Conservation (phyloP, 768 basidiomycete genomes). For the Trametes maxima region DNA sequence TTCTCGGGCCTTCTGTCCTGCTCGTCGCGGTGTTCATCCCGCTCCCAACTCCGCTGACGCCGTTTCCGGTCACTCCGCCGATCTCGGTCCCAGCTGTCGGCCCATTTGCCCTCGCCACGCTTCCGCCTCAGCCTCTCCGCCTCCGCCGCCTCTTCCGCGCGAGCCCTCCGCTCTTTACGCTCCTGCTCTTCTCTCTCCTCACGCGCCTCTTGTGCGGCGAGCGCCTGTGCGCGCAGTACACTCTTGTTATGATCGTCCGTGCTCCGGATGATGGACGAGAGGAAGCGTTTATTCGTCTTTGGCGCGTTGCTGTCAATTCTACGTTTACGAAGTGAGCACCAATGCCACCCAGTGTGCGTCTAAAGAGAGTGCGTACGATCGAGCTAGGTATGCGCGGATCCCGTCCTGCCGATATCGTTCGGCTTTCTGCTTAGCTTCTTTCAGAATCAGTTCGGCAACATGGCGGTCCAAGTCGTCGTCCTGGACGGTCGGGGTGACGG, state of each 20-base stretch:
- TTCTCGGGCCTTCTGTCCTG: slow-evolving; percentile 39
- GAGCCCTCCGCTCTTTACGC: slow-evolving; percentile 56
- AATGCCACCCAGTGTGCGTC: background rate
- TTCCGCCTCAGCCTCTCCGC: slow-evolving; percentile 58
- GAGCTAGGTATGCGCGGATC: slow-evolving; percentile 72
- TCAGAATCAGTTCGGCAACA: slow-evolving; percentile 88
- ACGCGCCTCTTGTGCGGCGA: slow-evolving; percentile 74
- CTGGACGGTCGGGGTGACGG: slow-evolving; percentile 56
- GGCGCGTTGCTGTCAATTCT: slow-evolving; percentile 76
- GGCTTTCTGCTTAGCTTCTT: slow-evolving; percentile 92
- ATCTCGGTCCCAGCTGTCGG: slow-evolving; percentile 48
- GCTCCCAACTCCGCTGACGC: slow-evolving; percentile 54
- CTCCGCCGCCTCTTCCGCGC: slow-evolving; percentile 77
- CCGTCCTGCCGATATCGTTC: slow-evolving; percentile 77
- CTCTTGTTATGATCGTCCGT: slow-evolving; percentile 97
- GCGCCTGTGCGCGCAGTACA: slow-evolving; percentile 71
- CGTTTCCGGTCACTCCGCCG: slow-evolving; percentile 47
- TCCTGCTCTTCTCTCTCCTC: slow-evolving; percentile 67
- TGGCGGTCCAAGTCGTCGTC: slow-evolving; percentile 91
- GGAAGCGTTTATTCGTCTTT: slow-evolving; percentile 79
- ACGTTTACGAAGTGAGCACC: background rate
- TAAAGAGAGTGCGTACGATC: slow-evolving; percentile 15
- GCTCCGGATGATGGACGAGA: slow-evolving; percentile 83
- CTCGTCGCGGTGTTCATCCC: slow-evolving; percentile 32
- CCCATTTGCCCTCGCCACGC: slow-evolving; percentile 33